Percentiles rank a stretch among this genome's conserved stretches.
These are phyloP conservation scores for Sonneratia alba DNA, from an alignment of 345 rosid species.

Conservation along the genomic window DNA sequence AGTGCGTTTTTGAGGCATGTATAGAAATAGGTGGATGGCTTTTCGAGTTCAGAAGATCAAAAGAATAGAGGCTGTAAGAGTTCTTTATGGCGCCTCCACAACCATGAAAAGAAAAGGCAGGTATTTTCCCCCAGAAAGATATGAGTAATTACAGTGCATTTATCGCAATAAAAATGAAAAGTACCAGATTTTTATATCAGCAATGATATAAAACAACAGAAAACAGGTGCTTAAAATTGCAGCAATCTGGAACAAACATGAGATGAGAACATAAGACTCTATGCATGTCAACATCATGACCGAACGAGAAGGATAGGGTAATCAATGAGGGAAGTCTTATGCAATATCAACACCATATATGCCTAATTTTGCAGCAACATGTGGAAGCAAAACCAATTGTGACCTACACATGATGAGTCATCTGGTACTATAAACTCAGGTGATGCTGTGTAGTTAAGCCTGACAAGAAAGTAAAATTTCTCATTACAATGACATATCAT, in stretches of 20 bases:
- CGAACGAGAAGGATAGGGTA: background rate
- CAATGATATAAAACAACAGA: background rate
- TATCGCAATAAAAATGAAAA: background rate
- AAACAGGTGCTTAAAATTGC: background rate
- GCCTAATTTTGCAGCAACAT: background rate
- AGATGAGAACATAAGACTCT: background rate
- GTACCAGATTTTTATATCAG: background rate
- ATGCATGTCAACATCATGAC: background rate
- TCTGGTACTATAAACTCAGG: background rate
- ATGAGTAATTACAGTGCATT: background rate
- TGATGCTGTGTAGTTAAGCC: background rate
- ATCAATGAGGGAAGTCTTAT: background rate
- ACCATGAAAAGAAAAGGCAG: background rate
- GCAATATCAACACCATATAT: background rate
- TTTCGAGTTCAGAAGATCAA: background rate
- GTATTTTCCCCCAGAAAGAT: background rate
- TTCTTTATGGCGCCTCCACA: background rate
- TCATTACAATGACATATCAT: background rate
- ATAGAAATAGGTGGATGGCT: background rate
- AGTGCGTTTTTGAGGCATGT: background rate
- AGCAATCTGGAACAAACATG: background rate
- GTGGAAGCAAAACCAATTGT: background rate
- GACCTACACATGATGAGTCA: background rate
- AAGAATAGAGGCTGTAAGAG: background rate
- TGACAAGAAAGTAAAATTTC: background rate